Base-by-base conservation (phyloP, 352 stramenopile genomes). In the Globisporangium irregulare region DNA sequence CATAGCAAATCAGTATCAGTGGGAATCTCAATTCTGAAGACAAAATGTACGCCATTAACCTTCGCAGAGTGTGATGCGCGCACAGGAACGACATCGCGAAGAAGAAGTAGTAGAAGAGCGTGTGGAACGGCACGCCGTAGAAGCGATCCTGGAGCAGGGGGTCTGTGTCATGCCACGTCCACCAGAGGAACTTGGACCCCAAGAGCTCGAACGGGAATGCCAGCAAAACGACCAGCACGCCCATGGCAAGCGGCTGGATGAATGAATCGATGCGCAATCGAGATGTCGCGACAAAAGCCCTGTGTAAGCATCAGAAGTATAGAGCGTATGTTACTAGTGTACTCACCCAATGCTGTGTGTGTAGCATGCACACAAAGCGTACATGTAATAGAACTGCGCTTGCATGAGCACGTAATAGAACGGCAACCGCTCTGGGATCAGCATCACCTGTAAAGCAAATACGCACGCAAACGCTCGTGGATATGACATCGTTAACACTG, bases 121-220 rank as follows among this genome's bases (percentile, higher is more conserved):
- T 71, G 62, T 92, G 80, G 62, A 78, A 82, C 3, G 87, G 87
- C 1, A 93, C 78, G 38, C 82, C 82, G 63, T 91, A 84, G 22
- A 91, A 66, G 2, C 87, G 82, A 25, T 82, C 78, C 8, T 64
- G 65, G 15, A 95, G 69, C 50, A 91, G 72, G 29, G 85, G 85
- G 29, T 95, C 85, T 22, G 82, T 93, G 64, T 95, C 87, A 64
- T 95, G 87, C 76, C 81, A 93, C 59, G 87, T 95, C 87, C 87
- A 95, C 83, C 84, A 93, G 29, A 95, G 73, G 58, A 95, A 91
- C 64, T 93, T 93, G 64, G 82, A 65, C 56, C 87, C 87, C 38
- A 93, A 56, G 57, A 95, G 72, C 74, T 95, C 85, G 38, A 92
- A 87, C 9, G 87, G 87, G 48, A 94, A 82, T 7, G 71, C 67